Evolutionary conservation across 495 filamentous ascomycete genomes (phyloP).

Genomic region (Amniculicola lignicola): DNA sequence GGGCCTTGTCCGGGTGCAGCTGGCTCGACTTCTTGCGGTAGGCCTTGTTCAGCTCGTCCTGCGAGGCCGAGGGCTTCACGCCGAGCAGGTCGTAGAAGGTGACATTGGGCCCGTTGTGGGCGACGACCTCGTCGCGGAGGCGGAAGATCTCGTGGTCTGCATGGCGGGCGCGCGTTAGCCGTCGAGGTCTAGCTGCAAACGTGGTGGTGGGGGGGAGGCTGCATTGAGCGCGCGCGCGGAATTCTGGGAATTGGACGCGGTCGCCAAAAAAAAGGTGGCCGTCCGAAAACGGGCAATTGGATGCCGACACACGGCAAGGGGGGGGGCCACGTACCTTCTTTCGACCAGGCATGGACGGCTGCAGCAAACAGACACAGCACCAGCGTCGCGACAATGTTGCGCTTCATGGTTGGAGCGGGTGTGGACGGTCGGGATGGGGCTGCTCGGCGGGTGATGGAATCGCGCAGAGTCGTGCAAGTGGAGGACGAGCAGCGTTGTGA

Average conservation of each 20-base stretch:
- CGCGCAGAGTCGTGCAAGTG: no score
- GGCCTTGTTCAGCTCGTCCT: conserved; percentile 89
- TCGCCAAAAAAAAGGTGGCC: no score
- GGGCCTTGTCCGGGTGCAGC: conserved; percentile 94
- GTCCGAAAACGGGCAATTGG: conserved; percentile 7
- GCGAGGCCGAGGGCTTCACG: conserved; percentile 65
- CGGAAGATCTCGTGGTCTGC: conserved; percentile 97
- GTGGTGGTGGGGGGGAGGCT: conserved; percentile 6
- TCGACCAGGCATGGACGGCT: conserved; percentile 72
- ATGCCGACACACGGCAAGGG: neutral
- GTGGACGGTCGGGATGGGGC: conserved; percentile 5
- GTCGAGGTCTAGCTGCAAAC: conserved; percentile 5
- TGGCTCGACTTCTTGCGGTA: conserved; percentile 79
- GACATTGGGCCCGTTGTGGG: conserved; percentile 70
- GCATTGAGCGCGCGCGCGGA: conserved; percentile 1
- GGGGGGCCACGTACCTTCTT: conserved; percentile 62
- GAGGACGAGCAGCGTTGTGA: neutral
- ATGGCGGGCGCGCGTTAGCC: conserved; percentile 12
- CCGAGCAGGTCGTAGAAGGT: conserved; percentile 96
- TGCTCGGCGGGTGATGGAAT: conserved; percentile 26
- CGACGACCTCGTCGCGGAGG: conserved; percentile 76
- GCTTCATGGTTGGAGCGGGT: conserved; percentile 25
- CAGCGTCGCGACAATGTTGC: conserved; percentile 39
- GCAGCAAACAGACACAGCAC: conserved; percentile 58
- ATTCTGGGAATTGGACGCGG: neutral